Evolutionary conservation across 306 rosid genomes (phyloP).

Genomic region (Crataegus laevigata): DNA sequence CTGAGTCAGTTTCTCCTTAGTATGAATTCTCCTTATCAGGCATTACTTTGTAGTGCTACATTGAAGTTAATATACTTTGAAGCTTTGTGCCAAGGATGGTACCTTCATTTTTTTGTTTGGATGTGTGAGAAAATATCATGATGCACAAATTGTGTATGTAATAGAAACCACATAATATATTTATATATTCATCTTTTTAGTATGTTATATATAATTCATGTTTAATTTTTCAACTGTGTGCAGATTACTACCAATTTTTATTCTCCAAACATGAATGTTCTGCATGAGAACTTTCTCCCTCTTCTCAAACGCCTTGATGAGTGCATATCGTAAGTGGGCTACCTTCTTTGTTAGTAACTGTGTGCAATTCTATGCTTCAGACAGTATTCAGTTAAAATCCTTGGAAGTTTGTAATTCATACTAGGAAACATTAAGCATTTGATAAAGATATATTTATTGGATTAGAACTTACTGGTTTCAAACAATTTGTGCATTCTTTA

Average conservation of each 20-base stretch:
- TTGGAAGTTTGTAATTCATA: background rate
- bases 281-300: conserved; percentile 77
- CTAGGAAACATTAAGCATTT: conserved; percentile 2
- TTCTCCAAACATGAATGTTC: conserved; percentile 86
- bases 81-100: background rate
- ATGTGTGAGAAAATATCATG: background rate
- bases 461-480: background rate
- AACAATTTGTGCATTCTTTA: conserved; percentile 24
- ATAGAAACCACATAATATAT: background rate
- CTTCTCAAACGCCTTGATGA: conserved; percentile 94
- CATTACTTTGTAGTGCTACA: background rate
- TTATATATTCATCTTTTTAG: background rate
- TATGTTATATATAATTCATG: background rate
- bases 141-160: background rate
- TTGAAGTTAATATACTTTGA: background rate
- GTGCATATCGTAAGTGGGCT: conserved; percentile 81
- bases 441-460: background rate
- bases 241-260: conserved; percentile 90
- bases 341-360: background rate
- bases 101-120: background rate
- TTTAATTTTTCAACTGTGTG: conserved; percentile 19
- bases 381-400: background rate
- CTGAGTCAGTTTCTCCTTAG: background rate
- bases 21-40: background rate
- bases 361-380: background rate